Evolutionary conservation across 2,329 filamentous ascomycete genomes (phyloP), one percentile per base, ranked within the genome.

Genomic region (Fusarium veterinarium): DNA sequence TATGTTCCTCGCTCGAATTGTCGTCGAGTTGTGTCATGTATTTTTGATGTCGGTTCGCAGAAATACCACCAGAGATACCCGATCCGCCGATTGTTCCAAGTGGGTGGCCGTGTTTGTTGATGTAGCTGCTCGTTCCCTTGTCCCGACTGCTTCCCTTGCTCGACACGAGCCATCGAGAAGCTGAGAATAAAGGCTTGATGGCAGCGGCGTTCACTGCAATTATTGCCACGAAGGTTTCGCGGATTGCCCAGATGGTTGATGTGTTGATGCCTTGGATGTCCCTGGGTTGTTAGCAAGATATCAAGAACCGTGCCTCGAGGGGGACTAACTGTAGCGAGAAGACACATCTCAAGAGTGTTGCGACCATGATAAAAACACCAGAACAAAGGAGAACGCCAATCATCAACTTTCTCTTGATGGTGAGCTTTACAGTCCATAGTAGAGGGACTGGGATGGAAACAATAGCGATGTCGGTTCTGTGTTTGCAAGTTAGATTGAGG

Each of bases 171-270:
- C 81, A 82, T 33, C 75, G 74, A 19, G 73, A 71, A 12, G 72
- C 74, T 8, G 78, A 80, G 76, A 84, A 83, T 19, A 83, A 74
- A 5, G 82, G 82, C 37, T 82, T 83, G 64, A 85, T 83, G 25
- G 79, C 78, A 4, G 83, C 81, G n/a, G 80, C 78, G 61, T 84
- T 84, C 55, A 83, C 81, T 49, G 81, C 82, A 40, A 85, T 80
- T 53, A 84, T 82, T n/a, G 78, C 83, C 37, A 85, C 80, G 45
- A 85, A 84, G 6, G 82, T 84, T 73, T 85, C 84, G 48, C 84
- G 79, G 20, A 84, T 83, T 17, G 81, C 82, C 83, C 83, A 85
- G 25, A 84, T 83, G 1, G 81, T 83, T 30, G 80, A 80, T 5
- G 78, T 69, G 63, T 83, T 83, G 74, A 84, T 81, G 20, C 77